Base-by-base conservation (phyloP, 2,329 filamentous ascomycete genomes). In the Colletotrichum chlorophyti region DNA sequence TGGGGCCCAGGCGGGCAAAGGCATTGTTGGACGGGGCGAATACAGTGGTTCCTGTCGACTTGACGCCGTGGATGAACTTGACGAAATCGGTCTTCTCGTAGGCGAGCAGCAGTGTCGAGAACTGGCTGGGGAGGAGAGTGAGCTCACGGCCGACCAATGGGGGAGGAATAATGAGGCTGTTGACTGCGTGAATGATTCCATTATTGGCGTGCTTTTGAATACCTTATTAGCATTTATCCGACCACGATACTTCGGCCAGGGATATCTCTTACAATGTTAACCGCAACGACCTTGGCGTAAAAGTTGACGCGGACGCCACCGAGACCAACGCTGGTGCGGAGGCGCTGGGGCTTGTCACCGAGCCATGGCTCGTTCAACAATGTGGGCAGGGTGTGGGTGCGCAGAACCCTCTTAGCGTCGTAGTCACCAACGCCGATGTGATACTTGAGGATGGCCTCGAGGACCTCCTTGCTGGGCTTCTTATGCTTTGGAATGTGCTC, bases 1-100 rank as follows among this genome's bases (percentile, higher is more conserved):
- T 79, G 1, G 84, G 82, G 0, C 92, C 91, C 1, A 97, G 86
- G 64, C 84, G 84, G 66, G 82, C 70, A 77, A 94, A 97, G n/a
- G 93, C 93, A 5, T 74, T 76, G 80, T 97, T 97, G 41, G 83
- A 85, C 0, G 93, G 93, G 0, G 90, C 90, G 67, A 97, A 96
- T 60, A 95, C 70, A 3, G 93, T 97, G 34, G 86, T 86, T 31
- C 91, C 91, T 3, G 78, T 72, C 41, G 83, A 79, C 15, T 72
- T 66, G 64, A 81, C 77, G 65, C 83, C 78, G 51, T 88, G 78
- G 57, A 89, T 75, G 46, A 80, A 81, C 11, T 87, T 76, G 52
- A 82, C 80, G 2, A 97, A 82, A 8, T 89, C 87, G 0, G 91
- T 94, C 77, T 90, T 91, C 52, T 82, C 78, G 24, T 92, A 85